A percentile compares a stretch with the other conserved stretches of the same genome.
Conservation (phyloP, 2,329 filamentous ascomycete species). For the Stachybotrys chartarum region DNA sequence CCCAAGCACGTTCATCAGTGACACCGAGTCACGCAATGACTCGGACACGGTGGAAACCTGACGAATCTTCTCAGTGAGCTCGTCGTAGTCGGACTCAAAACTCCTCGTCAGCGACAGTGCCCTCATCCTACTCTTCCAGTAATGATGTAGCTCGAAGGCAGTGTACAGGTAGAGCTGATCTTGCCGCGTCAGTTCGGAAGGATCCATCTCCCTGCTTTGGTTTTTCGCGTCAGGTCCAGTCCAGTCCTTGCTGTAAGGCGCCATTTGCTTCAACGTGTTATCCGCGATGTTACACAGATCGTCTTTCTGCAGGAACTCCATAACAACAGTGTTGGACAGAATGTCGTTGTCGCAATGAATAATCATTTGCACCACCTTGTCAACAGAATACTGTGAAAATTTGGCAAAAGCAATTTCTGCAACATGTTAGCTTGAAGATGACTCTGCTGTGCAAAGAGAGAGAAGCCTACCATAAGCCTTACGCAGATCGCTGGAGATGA, state of each 20-base stretch:
- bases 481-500: constrained; percentile 85
- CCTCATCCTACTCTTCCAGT: constrained; percentile 97
- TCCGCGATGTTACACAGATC: constrained; percentile 90
- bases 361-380: constrained; percentile 85
- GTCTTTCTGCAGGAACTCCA: constrained; percentile 93
- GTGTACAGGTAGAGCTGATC: constrained; percentile 95
- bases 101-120: constrained; percentile 78
- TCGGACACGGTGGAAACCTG: constrained; percentile 85
- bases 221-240: constrained; percentile 77
- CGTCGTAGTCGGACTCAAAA: constrained; percentile 84
- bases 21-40: constrained; percentile 81
- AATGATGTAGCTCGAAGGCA: constrained; percentile 89
- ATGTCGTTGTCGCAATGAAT: constrained; percentile 91
- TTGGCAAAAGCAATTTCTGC: constrained; percentile 85
- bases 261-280: constrained; percentile 84
- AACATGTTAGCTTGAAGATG: constrained; percentile 19
- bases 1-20: constrained; percentile 91
- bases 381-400: constrained; percentile 76
- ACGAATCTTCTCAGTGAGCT: constrained; percentile 77
- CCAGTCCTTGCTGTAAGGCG: constrained; percentile 94
- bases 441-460: not conserved
- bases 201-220: constrained; percentile 77
- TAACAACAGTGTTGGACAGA: constrained; percentile 81
- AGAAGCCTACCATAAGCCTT: constrained; percentile 68
- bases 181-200: constrained; percentile 79